Base-by-base conservation (phyloP, 1,284 basidiomycete genomes). In the Marasmius fiardii region DNA sequence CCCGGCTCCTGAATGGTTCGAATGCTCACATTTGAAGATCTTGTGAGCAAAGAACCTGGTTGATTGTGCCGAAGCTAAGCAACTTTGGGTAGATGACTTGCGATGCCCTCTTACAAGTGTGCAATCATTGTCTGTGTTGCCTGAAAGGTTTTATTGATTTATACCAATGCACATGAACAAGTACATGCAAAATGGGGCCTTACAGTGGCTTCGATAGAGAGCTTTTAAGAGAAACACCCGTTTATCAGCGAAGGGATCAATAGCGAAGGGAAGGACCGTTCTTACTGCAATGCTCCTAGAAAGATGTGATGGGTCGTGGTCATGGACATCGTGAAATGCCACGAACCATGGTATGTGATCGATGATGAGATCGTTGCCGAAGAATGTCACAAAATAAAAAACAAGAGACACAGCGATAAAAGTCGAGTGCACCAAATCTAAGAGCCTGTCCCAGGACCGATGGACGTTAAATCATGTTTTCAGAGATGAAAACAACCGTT, bases 181-280 rank as follows among this genome's bases (percentile, higher is more conserved):
- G n/a, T n/a, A n/a, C n/a, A n/a, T n/a, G 6, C 48, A 41, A 18
- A 49, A 33, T 14, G 16, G 33, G 11, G 10, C 41, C 69, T 61
- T 64, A 77, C 79, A 7, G 81, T 82, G 34, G 66, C 64, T 12
- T 71, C 69, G 26, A 80, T 73, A 2, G 79, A 44, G n/a, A 53
- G 31, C 52, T 53, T 16, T n/a, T 10, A 41, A 14, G n/a, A 33
- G 52, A 1, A 48, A 43, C 1, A 31, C 28, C 11, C 12, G 20
- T 2, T 18, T 6, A 21, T 26, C 12, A 18, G 16, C 8, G 20
- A 14, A n/a, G n/a, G n/a, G n/a, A n/a, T n/a, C n/a, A 33, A 31
- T 45, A 18, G 16, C 20, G 16, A 24, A 28, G n/a, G 35, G 20
- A 26, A 43, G 43, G 12, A 53, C 28, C 34, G 4, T 8, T 69